Conservation (phyloP, 2,329 filamentous ascomycete species). For the Thermoascus crustaceus region DNA sequence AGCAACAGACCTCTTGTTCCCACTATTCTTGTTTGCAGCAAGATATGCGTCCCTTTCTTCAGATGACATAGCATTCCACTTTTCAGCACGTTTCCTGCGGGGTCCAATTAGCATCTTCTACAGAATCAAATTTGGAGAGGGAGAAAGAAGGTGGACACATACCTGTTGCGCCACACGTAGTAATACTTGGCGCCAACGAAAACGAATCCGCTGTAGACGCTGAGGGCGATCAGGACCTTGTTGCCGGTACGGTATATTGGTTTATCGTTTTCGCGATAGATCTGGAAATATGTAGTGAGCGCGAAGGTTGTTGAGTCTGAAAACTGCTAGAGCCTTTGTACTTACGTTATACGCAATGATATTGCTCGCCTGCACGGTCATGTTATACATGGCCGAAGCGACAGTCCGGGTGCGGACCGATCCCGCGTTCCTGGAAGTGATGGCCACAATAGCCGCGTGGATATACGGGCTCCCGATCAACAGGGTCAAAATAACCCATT, state of each 20-base stretch:
- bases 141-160: slow-evolving; percentile 7
- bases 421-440: slow-evolving; percentile 37
- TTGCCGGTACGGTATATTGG: slow-evolving; percentile 53
- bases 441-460: slow-evolving; percentile 46
- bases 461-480: slow-evolving; percentile 52
- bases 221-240: slow-evolving; percentile 47
- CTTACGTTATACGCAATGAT: slow-evolving; percentile 34
- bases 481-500: slow-evolving; percentile 45
- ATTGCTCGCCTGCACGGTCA: slow-evolving; percentile 36
- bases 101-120: slow-evolving; percentile 4
- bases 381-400: slow-evolving; percentile 40
- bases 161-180: slow-evolving; percentile 35
- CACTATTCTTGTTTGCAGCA: slow-evolving; percentile 28
- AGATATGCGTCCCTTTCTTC: slow-evolving; percentile 32
- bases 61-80: slow-evolving; percentile 34
- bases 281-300: too few species aligned
- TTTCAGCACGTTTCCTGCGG: slow-evolving; percentile 23
- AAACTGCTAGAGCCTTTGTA: too few species aligned
- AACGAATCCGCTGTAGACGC: slow-evolving; percentile 40
- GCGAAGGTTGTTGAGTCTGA: too few species aligned
- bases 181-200: slow-evolving; percentile 41
- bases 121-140: not conserved
- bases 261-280: slow-evolving; percentile 48
- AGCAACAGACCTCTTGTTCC: slow-evolving; percentile 35
- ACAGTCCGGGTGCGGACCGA: slow-evolving; percentile 37